These are phyloP conservation scores for Ophiostoma sp. DNA, from an alignment of 2,329 filamentous ascomycete species.

Conservation along the genomic window DNA sequence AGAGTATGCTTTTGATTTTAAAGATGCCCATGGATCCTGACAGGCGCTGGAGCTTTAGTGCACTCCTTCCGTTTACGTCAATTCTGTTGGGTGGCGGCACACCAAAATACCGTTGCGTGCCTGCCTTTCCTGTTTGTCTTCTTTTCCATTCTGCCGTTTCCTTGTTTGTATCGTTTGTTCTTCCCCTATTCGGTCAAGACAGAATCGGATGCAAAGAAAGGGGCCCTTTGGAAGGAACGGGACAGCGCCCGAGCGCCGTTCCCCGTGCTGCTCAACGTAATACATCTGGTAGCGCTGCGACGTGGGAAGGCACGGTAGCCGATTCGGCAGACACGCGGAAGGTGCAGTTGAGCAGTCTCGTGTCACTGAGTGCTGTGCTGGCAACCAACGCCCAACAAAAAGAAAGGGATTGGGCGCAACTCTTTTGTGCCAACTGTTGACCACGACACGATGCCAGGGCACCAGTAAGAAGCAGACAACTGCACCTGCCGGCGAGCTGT, in stretches of 20 bases:
- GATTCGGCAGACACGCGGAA: background rate
- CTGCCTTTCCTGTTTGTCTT: background rate
- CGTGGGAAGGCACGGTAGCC: slow-evolving; percentile 10
- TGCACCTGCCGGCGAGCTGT: background rate
- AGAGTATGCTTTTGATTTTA: background rate
- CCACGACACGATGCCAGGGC: background rate
- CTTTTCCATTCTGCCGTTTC: too few species aligned
- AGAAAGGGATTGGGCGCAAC: background rate
- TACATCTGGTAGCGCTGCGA: background rate
- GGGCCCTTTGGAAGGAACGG: background rate
- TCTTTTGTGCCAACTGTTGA: background rate
- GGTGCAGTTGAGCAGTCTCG: background rate
- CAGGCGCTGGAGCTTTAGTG: background rate
- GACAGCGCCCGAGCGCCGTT: background rate
- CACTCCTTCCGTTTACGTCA: background rate
- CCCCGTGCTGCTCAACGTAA: background rate
- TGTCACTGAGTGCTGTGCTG: background rate
- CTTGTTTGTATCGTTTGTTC: background rate
- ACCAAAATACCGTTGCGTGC: background rate
- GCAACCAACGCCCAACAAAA: slow-evolving; percentile 7
- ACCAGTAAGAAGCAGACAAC: background rate
- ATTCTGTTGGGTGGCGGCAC: background rate
- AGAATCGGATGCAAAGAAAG: background rate
- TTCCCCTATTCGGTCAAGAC: background rate
- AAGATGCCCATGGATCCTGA: background rate